Evolutionary conservation across 495 filamentous ascomycete species (phyloP), one percentile per base, ranked within the genome.

Genomic region (Monascus purpureus): DNA sequence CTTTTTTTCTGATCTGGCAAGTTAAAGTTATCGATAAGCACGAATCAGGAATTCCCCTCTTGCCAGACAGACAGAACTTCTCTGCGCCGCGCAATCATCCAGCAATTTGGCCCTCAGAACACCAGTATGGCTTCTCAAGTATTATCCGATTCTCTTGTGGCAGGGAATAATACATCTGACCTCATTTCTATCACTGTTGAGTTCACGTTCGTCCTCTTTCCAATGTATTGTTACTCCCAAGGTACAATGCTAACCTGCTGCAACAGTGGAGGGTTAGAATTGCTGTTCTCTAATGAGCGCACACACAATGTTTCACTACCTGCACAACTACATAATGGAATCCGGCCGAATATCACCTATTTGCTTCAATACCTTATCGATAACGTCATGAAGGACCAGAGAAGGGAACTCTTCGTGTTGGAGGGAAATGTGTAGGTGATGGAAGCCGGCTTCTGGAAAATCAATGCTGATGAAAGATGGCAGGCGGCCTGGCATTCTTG

Each of bases 401-500:
- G 87, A 38, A 79, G 77, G 40, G 90, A 95, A 30, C 61, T 95
- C 33, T 96, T 97, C 47, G 77, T 96, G 13, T 62, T 93, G 33
- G 81, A 93, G 40, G 74, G 71, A 41, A 77, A 82, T 44, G 76
- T 96, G 90, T 96, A 72, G 42, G 82, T 61, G 13, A 39, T 18
- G n/a, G 12, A 27, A 17, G 5, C 18, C 15, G 26, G 13, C 13
- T 14, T 8, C 6, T 27, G 25, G 1, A 4, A 28, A 24, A 27
- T 17, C n/a, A 1, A 22, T 30, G 13, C 31, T 38, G 31, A 40
- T 43, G 29, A 33, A 25, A 22, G 3, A 20, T 11, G 26, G 29
- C 42, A 96, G 90, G 19, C 83, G 92, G 29, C 88, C 90, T 4
- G 90, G 90, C n/a, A 93, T 96, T 45, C 72, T 99, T 29, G 92